A percentile compares a stretch with the other conserved stretches of the same genome.
phyloP scores from a whole-genome alignment of 805 yeast species.

The Kazachstania taianensis region DNA sequence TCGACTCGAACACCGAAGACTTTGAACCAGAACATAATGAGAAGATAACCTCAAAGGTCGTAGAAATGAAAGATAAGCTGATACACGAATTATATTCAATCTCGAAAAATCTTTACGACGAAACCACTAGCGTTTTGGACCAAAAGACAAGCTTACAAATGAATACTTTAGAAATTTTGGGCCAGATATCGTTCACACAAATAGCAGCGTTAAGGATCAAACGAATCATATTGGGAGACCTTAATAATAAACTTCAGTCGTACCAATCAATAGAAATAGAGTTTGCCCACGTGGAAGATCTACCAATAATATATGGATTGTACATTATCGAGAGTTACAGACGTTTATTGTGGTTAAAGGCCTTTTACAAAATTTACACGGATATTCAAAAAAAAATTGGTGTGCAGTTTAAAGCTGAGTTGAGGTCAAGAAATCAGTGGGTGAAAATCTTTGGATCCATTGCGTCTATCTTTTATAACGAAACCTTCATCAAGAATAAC shows the following conservation, averaged over 20 bases:
- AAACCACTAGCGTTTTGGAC: conserved; percentile 16
- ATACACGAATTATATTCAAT: conserved; percentile 18
- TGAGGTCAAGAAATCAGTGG: conserved; percentile 3
- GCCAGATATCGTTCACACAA: conserved; percentile 32
- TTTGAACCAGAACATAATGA: conserved; percentile 6
- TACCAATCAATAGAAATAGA: conserved; percentile 18
- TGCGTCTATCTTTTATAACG: conserved; percentile 3
- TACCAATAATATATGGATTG: conserved; percentile 67
- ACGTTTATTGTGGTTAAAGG: conserved; percentile 41
- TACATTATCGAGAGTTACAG: conserved; percentile 52
- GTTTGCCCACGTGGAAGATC: conserved; percentile 41
- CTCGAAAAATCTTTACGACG: conserved; percentile 20
- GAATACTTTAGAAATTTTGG: conserved; percentile 20
- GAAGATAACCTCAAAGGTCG: conserved; percentile 4
- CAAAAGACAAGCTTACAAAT: conserved; percentile 30
- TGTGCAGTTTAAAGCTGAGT: conserved; percentile 34
- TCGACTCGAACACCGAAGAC: conserved; percentile 12
- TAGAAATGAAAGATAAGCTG: conserved; percentile 9
- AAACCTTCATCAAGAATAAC: background rate
- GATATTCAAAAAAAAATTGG: background rate
- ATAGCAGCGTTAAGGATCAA: conserved; percentile 29
- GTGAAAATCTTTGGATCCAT: conserved; percentile 6
- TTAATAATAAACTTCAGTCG: conserved; percentile 23
- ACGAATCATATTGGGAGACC: conserved; percentile 24
- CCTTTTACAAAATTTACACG: too few relatives aligned